These are phyloP conservation scores for Podaxis rugospora DNA, from an alignment of 768 basidiomycete genomes.

Conservation along the genomic window DNA sequence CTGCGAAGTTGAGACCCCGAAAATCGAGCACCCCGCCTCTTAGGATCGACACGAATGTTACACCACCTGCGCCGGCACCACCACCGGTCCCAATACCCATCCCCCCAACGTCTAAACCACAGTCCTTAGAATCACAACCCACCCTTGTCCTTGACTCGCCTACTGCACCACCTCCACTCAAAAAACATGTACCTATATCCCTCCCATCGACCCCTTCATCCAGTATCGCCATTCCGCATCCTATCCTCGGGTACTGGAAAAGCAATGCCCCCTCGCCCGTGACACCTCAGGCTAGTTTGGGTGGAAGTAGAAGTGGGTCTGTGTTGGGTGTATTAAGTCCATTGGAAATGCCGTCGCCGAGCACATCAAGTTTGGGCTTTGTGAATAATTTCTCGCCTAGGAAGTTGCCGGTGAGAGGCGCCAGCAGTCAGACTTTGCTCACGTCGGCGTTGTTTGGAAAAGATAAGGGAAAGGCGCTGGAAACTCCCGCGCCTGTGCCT, in stretches of 20 bases:
- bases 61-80: neutral
- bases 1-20: constrained; percentile 11
- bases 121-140: neutral
- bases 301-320: neutral
- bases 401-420: constrained; percentile 15
- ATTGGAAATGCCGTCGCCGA: constrained; percentile 31
- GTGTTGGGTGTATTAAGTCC: constrained; percentile 38
- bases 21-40: constrained; percentile 25
- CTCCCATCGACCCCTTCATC: constrained; percentile 42
- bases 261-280: constrained; percentile 17
- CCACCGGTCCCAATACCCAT: constrained; percentile 16
- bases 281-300: constrained; percentile 4
- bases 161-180: constrained; percentile 32
- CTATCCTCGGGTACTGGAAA: constrained; percentile 29
- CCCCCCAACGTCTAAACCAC: constrained; percentile 10
- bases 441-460: constrained; percentile 14
- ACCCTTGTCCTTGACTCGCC: constrained; percentile 21
- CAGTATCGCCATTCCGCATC: constrained; percentile 23
- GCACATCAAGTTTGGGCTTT: constrained; percentile 18
- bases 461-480: constrained; percentile 27
- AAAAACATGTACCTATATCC: constrained; percentile 38
- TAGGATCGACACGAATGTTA: constrained; percentile 29
- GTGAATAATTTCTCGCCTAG: constrained; percentile 24
- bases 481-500: constrained; percentile 15
- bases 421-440: constrained; percentile 13